phyloP scores from a whole-genome alignment of 75 land plant genomes.

The Pinus taeda region DNA sequence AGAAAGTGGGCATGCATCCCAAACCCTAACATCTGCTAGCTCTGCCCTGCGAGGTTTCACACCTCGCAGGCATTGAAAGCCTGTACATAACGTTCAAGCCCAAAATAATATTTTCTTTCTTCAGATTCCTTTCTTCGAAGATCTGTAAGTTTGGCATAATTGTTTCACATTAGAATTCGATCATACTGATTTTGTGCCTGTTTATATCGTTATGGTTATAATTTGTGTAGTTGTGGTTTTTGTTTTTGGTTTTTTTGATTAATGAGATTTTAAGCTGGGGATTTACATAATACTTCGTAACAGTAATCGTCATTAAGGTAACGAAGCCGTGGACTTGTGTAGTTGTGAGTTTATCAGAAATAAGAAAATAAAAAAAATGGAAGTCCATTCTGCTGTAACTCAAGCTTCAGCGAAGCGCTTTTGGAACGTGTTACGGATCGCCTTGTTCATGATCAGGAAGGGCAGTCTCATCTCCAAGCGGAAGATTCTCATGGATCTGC shows the following conservation, averaged over 20 bases:
- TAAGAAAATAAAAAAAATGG: not conserved
- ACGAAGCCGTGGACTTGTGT: too few species aligned
- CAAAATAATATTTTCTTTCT: not conserved
- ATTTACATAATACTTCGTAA: too few species aligned
- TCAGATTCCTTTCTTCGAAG: not conserved
- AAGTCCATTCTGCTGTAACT: slow-evolving; percentile 7
- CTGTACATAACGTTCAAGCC: not conserved
- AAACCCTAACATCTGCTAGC: not conserved
- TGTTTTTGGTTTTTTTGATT: too few species aligned
- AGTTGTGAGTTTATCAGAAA: not conserved
- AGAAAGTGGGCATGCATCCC: not conserved
- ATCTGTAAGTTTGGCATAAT: not conserved
- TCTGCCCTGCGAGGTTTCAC: slow-evolving; percentile 12
- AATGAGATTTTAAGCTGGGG: too few species aligned
- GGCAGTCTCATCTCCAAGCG: slow-evolving; percentile 31
- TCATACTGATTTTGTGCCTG: not conserved
- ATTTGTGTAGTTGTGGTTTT: too few species aligned
- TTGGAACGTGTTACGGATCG: slow-evolving; percentile 25
- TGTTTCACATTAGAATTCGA: not conserved
- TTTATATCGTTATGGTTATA: too few species aligned
- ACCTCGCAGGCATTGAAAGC: slow-evolving; percentile 4
- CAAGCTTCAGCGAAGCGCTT: slow-evolving; percentile 25
- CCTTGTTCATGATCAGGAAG: slow-evolving; percentile 31
- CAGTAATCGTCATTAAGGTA: too few species aligned
- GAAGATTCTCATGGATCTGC: slow-evolving; percentile 42